phyloP scores from a whole-genome alignment of 805 yeast genomes.

The Torulaspora maleeae region DNA sequence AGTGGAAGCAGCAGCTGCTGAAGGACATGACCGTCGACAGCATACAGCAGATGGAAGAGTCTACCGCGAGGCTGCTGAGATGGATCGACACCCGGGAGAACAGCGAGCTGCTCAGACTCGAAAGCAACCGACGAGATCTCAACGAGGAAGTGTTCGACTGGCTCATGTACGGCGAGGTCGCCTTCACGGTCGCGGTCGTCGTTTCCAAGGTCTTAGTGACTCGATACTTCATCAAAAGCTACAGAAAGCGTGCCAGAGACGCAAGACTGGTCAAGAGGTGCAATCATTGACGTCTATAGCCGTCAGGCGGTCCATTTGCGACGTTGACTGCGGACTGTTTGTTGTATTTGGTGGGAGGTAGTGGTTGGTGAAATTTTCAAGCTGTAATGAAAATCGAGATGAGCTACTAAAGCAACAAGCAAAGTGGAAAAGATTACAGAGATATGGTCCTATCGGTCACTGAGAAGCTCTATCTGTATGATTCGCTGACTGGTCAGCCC shows the following conservation, averaged over 20 bases:
- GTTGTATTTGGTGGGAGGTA: neutral
- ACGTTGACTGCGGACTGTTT: neutral
- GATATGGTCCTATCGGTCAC: conserved; percentile 70
- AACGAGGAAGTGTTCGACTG: conserved; percentile 14
- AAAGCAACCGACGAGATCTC: conserved; percentile 16
- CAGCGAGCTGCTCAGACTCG: conserved; percentile 13
- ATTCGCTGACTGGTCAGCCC: conserved; percentile 57
- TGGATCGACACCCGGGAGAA: conserved; percentile 1
- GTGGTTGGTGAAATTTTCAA: neutral
- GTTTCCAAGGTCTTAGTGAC: conserved; percentile 2
- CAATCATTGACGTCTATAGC: neutral
- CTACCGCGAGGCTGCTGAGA: neutral
- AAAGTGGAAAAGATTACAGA: neutral
- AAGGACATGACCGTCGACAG: conserved; percentile 2
- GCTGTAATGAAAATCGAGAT: neutral
- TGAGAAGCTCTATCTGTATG: conserved; percentile 70
- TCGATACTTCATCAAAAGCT: neutral
- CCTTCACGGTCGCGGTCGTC: conserved; percentile 6
- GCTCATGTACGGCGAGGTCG: conserved; percentile 11
- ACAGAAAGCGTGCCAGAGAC: neutral
- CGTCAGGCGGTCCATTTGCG: too few species aligned
- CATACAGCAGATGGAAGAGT: conserved; percentile 6
- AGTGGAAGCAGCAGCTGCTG: conserved; percentile 4
- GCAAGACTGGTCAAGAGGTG: neutral
- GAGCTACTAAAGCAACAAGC: neutral